Percentiles rank a stretch among this genome's conserved stretches.
Conservation (phyloP, 2,329 filamentous ascomycete species). For the Berkeleyomyces basicola region DNA sequence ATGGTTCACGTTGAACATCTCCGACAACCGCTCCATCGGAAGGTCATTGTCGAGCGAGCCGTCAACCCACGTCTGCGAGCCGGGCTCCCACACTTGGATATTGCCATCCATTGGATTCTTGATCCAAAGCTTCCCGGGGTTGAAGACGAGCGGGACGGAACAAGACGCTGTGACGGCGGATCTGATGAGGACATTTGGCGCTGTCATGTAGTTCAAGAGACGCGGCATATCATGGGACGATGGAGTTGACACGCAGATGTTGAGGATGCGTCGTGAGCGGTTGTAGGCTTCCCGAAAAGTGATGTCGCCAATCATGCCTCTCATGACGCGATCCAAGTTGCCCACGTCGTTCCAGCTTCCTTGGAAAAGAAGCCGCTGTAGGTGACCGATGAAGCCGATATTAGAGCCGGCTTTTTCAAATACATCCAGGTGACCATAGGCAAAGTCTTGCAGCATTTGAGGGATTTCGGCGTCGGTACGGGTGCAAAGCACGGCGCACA, state of each 20-base stretch:
- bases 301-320: conserved; percentile 63
- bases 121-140: conserved; percentile 58
- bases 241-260: conserved; percentile 82
- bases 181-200: conserved; percentile 91
- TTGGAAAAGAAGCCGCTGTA: conserved; percentile 60
- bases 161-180: conserved; percentile 93
- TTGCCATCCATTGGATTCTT: conserved; percentile 71
- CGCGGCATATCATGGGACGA: conserved; percentile 75
- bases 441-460: conserved; percentile 49
- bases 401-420: conserved; percentile 42
- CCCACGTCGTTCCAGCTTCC: conserved; percentile 74
- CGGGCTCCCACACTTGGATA: conserved; percentile 69
- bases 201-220: conserved; percentile 81
- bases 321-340: conserved; percentile 69
- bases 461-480: conserved; percentile 66
- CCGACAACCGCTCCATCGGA: conserved; percentile 73
- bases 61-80: conserved; percentile 76
- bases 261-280: conserved; percentile 77
- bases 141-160: conserved; percentile 77
- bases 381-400: conserved; percentile 45
- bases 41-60: conserved; percentile 90
- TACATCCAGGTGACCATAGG: conserved; percentile 63
- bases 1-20: conserved; percentile 97
- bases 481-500: conserved; percentile 64
- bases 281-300: conserved; percentile 96